Evolutionary conservation across 2,329 filamentous ascomycete species (phyloP), one percentile per base, ranked within the genome.

Genomic region (Neodidymelliopsis sp.): DNA sequence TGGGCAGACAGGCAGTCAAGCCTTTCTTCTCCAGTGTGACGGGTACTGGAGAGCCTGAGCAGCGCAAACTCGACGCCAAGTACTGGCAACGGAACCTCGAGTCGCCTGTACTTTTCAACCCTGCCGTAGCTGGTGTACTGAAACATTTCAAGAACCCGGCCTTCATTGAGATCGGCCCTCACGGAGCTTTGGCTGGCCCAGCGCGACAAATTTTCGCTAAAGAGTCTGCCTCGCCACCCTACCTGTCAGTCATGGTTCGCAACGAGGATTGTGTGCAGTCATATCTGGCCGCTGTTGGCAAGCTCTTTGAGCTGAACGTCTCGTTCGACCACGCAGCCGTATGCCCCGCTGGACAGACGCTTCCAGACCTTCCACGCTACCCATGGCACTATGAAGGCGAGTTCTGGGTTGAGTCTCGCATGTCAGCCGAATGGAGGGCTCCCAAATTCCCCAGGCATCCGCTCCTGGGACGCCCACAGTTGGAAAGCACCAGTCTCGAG

Each of bases 11-110:
- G 23, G 16, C 15, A 19, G 12, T 11, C 20, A 6, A 13, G 7
- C 23, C 42, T 8, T 49, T 38, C 18, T 51, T 34, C 2, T 30
- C 15, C 11, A 11, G 24, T 22, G 3, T 34, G 34, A 23, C n/a
- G n/a, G n/a, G n/a, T n/a, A n/a, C n/a, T n/a, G 19, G 11, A 25
- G 10, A n/a, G 12, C 6, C 8, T 12, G 20, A 31, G 6, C 11
- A 16, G n/a, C n/a, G 29, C 66, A 4, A 49, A 75, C 16, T 19
- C n/a, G 2, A 58, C 53, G 2, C 33, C 4, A 4, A 40, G 0
- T 80, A 80, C 61, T 81, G 78, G 78, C 59, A 44, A 0, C 66
- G 75, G 20, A 81, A 81, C 54, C 73, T 81, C 74, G 12, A 8
- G 11, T 28, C 12, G 15, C 41, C 15, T 22, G 41, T 44, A 15